phyloP scores from a whole-genome alignment of 768 basidiomycete genomes.

The Epithele typhae region DNA sequence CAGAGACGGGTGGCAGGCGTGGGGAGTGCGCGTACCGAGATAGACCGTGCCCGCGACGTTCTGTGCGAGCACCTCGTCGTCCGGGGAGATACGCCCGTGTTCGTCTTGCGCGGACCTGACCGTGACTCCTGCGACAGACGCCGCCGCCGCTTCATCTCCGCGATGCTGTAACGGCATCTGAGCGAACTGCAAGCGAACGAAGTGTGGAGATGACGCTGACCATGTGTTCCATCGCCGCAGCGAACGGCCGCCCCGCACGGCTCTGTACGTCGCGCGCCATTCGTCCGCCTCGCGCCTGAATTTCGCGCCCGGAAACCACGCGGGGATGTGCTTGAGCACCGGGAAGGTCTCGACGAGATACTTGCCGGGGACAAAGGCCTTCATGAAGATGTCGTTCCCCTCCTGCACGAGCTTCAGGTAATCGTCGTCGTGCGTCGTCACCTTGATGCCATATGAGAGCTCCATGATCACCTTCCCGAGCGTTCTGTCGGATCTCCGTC shows the following conservation, averaged over 20 bases:
- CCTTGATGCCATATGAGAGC: slow-evolving; percentile 17
- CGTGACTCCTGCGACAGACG: neutral
- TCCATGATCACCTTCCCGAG: slow-evolving; percentile 14
- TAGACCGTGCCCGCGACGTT: neutral
- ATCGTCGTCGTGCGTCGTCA: neutral
- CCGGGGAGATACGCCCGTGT: neutral
- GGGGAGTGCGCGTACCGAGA: neutral
- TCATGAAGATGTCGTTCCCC: neutral
- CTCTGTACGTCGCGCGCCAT: neutral
- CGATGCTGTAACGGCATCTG: neutral
- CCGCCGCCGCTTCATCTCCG: neutral
- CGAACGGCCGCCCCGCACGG: neutral
- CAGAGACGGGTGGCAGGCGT: too few species aligned
- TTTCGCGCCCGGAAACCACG: slow-evolving; percentile 16
- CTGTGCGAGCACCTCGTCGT: neutral
- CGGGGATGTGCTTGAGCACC: slow-evolving; percentile 9
- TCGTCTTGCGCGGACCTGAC: neutral
- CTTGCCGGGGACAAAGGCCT: neutral
- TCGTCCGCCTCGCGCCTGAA: slow-evolving; percentile 9
- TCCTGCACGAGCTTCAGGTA: slow-evolving; percentile 1
- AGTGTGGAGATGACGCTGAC: neutral
- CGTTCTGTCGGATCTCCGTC: slow-evolving; percentile 13
- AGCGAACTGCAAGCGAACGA: neutral
- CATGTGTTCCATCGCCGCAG: neutral
- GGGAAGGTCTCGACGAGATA: neutral